A percentile compares a stretch with the other conserved stretches of the same genome.
Evolutionary conservation across 2,329 filamentous ascomycete genomes (phyloP).

Genomic region (Diaporthe nobilis): DNA sequence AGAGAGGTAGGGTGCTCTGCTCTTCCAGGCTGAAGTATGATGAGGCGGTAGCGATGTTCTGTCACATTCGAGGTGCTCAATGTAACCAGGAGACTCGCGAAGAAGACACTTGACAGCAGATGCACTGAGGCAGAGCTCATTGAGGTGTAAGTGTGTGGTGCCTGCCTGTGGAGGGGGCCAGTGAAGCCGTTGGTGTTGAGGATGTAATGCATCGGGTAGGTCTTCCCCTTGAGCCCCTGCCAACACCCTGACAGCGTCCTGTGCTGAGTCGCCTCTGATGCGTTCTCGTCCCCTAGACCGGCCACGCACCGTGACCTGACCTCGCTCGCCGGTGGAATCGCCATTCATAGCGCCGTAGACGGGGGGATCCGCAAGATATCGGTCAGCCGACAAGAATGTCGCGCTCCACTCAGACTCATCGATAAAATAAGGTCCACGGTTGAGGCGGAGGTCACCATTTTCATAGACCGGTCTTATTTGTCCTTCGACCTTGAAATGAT

Average conservation of each 20-base stretch:
- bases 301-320: neutral
- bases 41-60: constrained; percentile 51
- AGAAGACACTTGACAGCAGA: constrained; percentile 61
- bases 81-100: constrained; percentile 57
- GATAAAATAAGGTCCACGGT: constrained; percentile 61
- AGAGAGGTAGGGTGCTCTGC: constrained; percentile 47
- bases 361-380: constrained; percentile 65
- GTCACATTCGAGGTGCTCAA: constrained; percentile 69
- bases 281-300: constrained; percentile 33
- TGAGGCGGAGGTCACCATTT: constrained; percentile 49
- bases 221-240: constrained; percentile 34
- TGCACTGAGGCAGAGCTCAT: constrained; percentile 63
- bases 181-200: constrained; percentile 10
- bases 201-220: constrained; percentile 25
- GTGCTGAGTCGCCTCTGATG: constrained; percentile 31
- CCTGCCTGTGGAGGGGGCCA: constrained; percentile 46
- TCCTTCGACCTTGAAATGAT: constrained; percentile 62
- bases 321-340: neutral
- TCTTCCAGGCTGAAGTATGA: constrained; percentile 37
- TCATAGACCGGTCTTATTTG: constrained; percentile 51
- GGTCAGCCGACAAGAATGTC: constrained; percentile 60
- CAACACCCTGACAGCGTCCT: constrained; percentile 33
- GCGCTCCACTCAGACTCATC: constrained; percentile 63
- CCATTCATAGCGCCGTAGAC: constrained; percentile 50
- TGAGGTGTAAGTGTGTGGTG: constrained; percentile 69